Conservation (phyloP, 441 rosid genomes). For the Gossypium davidsonii region DNA sequence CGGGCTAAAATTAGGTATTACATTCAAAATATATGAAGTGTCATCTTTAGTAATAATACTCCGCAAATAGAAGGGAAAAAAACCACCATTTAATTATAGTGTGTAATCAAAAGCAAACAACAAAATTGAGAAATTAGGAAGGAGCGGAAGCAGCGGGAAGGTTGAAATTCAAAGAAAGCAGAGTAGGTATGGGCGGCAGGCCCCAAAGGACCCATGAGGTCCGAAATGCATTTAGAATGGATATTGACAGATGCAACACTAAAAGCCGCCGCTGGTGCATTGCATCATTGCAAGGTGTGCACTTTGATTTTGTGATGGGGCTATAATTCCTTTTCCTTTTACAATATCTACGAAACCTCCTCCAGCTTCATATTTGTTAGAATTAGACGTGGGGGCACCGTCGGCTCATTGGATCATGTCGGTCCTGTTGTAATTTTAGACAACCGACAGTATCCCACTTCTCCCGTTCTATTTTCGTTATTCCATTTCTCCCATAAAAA, state of each 20-base stretch:
- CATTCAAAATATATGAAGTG: no score
- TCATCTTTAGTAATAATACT: no score
- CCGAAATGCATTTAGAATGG: neutral
- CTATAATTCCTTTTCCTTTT: neutral
- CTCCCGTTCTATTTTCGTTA: neutral
- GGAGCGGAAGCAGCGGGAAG: neutral
- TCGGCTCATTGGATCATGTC: constrained; percentile 17
- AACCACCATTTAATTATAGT: no score
- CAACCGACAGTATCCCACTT: constrained; percentile 15
- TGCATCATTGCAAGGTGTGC: neutral
- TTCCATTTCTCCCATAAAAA: neutral
- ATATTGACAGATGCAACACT: neutral
- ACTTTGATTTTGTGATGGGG: neutral
- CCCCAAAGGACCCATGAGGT: neutral
- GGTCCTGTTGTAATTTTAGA: neutral
- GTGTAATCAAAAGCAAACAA: no score
- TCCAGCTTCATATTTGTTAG: neutral
- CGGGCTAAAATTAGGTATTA: no score
- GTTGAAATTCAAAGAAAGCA: no score
- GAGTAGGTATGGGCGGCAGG: no score
- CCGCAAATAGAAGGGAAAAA: no score
- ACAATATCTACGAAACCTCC: neutral
- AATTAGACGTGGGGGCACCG: constrained; percentile 6
- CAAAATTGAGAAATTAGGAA: no score
- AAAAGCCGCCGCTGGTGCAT: neutral